Evolutionary conservation across 2,329 filamentous ascomycete genomes (phyloP).

Genomic region (Nemania serpens): DNA sequence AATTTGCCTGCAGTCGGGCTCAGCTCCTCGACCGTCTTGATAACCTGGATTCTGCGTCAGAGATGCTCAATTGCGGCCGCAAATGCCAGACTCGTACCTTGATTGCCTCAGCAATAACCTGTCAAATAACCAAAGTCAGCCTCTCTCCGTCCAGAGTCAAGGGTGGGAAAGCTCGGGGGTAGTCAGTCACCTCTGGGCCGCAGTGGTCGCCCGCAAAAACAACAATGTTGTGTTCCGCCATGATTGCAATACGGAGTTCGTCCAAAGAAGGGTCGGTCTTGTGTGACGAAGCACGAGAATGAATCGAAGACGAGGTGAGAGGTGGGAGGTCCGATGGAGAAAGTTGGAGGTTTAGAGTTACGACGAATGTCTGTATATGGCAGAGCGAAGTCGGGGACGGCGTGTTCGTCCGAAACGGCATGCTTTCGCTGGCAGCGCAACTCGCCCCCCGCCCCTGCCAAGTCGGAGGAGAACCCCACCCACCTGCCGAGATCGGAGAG

Average conservation of each 20-base stretch:
- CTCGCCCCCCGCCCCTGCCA: too few species aligned
- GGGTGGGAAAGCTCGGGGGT: neutral
- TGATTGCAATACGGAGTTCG: slow-evolving; percentile 3
- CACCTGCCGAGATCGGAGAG: too few species aligned
- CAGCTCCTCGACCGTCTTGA: neutral
- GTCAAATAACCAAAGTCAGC: neutral
- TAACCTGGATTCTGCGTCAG: neutral
- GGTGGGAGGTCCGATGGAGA: slow-evolving; percentile 9
- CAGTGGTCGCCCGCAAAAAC: neutral
- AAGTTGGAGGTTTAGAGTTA: neutral
- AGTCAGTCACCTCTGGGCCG: neutral
- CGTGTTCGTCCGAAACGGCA: neutral
- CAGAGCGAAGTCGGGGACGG: neutral
- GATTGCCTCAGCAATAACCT: neutral
- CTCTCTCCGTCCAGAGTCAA: neutral
- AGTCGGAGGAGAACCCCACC: too few species aligned
- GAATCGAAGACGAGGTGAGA: neutral
- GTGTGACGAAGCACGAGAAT: neutral
- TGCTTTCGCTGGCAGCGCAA: neutral
- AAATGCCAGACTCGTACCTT: neutral
- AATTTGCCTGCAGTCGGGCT: neutral
- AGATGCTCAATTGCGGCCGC: neutral
- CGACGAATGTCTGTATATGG: too few species aligned
- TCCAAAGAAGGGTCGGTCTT: slow-evolving; percentile 9
- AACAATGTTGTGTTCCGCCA: neutral